These are phyloP conservation scores for Erigeron canadensis DNA, from an alignment of 129 eudicot genomes.

Conservation along the genomic window DNA sequence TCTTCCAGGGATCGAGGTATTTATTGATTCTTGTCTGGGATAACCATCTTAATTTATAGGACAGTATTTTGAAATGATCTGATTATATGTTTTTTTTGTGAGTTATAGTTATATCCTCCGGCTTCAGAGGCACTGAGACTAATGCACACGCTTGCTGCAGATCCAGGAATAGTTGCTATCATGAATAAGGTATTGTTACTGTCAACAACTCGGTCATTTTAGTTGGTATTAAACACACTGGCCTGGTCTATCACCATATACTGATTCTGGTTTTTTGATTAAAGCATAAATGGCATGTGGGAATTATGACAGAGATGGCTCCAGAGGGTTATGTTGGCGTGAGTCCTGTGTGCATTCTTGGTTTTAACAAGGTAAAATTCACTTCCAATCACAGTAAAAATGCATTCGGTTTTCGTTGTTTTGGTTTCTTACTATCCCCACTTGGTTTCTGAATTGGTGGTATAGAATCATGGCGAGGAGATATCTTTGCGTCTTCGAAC, in stretches of 20 bases:
- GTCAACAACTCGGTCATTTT: slow-evolving; percentile 1
- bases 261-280: slow-evolving; percentile 26
- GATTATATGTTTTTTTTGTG: slow-evolving; percentile 17
- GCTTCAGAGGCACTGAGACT: slow-evolving; percentile 78
- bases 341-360: slow-evolving; percentile 89
- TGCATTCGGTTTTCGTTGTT: neutral
- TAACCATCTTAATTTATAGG: neutral
- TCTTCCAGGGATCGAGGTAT: slow-evolving; percentile 82
- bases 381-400: neutral
- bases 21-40: neutral
- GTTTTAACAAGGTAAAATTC: slow-evolving; percentile 74
- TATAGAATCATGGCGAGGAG: slow-evolving; percentile 92
- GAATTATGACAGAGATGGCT: slow-evolving; percentile 98
- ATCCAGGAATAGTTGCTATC: slow-evolving; percentile 88
- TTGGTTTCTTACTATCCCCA: neutral
- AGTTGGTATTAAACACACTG: neutral
- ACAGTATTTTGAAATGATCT: slow-evolving; percentile 20
- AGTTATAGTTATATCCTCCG: slow-evolving; percentile 75
- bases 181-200: slow-evolving; percentile 74
- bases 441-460: slow-evolving; percentile 20
- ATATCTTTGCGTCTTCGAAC: slow-evolving; percentile 95
- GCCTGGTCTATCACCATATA: slow-evolving; percentile 2
- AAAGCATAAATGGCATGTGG: slow-evolving; percentile 96
- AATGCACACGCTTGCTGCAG: slow-evolving; percentile 95
- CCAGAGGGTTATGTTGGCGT: slow-evolving; percentile 96